Percentiles rank a stretch among this genome's conserved stretches.
These are phyloP conservation scores for Angomonas deanei DNA, from an alignment of 208 protist genomes.

Conservation along the genomic window DNA sequence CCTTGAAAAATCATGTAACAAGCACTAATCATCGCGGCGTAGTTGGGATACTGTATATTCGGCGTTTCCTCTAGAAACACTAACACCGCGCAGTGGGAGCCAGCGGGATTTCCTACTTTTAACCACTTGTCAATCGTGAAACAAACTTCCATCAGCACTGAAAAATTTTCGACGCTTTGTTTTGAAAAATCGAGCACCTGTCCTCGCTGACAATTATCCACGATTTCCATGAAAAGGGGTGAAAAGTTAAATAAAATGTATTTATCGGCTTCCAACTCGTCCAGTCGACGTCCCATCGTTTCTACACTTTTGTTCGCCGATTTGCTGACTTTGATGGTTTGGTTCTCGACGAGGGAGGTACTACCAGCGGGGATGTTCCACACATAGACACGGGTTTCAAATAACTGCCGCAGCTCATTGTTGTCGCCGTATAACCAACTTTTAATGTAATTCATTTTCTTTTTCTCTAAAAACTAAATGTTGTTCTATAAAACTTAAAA, in stretches of 20 bases:
- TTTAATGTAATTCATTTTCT: conserved; percentile 1
- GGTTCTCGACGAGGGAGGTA: conserved; percentile 33
- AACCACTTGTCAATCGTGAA: conserved; percentile 71
- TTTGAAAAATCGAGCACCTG: conserved; percentile 77
- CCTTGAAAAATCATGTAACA: conserved; percentile 73
- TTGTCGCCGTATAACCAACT: conserved; percentile 18
- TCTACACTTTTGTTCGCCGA: conserved; percentile 43
- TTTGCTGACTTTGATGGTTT: conserved; percentile 27
- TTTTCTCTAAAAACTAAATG: background rate
- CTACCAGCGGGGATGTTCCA: conserved; percentile 70
- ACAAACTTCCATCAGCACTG: conserved; percentile 67
- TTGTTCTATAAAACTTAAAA: background rate
- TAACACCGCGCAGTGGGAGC: conserved; percentile 48
- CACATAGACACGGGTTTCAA: conserved; percentile 65
- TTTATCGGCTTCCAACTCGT: conserved; percentile 34
- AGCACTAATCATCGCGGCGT: conserved; percentile 69
- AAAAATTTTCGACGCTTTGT: conserved; percentile 65
- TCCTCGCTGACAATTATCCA: conserved; percentile 36
- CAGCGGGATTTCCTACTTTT: conserved; percentile 7
- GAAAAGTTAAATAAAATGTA: conserved; percentile 85
- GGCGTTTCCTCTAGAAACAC: conserved; percentile 63
- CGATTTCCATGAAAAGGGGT: conserved; percentile 68
- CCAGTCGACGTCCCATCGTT: conserved; percentile 32
- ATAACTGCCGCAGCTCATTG: conserved; percentile 37
- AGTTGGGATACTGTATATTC: conserved; percentile 49